Conservation (phyloP, 1,284 basidiomycete species). For the Puccinia polysora region DNA sequence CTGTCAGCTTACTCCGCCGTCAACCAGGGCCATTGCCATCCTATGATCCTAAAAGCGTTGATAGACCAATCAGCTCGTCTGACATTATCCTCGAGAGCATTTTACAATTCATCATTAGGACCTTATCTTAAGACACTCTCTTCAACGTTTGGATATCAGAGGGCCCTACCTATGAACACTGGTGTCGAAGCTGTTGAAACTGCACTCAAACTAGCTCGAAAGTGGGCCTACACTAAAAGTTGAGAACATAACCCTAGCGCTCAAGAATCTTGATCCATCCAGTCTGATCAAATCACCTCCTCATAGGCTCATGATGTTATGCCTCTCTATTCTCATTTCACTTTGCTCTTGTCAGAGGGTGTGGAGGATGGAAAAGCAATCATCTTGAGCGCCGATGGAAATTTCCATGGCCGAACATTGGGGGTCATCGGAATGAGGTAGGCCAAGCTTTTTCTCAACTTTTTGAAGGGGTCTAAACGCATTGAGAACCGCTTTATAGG, state of each 20-base stretch:
- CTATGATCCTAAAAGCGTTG: conserved; percentile 74
- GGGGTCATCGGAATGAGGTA: conserved; percentile 70
- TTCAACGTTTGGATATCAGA: conserved; percentile 78
- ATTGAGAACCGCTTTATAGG: too few species aligned
- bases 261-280: too few species aligned
- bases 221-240: conserved; percentile 51
- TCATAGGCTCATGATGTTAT: neutral
- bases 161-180: conserved; percentile 99
- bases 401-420: conserved; percentile 93
- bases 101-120: conserved; percentile 89
- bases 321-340: neutral
- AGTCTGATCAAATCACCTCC: neutral
- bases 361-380: conserved; percentile 77
- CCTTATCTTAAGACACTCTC: conserved; percentile 82
- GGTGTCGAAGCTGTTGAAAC: conserved; percentile 98
- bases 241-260: too few species aligned
- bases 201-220: conserved; percentile 57
- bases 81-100: conserved; percentile 89
- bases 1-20: conserved; percentile 91
- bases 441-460: neutral
- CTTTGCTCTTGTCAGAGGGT: conserved; percentile 61
- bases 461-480: too few species aligned
- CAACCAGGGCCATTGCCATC: conserved; percentile 86
- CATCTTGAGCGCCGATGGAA: conserved; percentile 79
- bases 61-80: conserved; percentile 80